A percentile compares a stretch with the other conserved stretches of the same genome.
Evolutionary conservation across 2,329 filamentous ascomycete genomes (phyloP).

Genomic region (Pseudohalonectria lignicola): DNA sequence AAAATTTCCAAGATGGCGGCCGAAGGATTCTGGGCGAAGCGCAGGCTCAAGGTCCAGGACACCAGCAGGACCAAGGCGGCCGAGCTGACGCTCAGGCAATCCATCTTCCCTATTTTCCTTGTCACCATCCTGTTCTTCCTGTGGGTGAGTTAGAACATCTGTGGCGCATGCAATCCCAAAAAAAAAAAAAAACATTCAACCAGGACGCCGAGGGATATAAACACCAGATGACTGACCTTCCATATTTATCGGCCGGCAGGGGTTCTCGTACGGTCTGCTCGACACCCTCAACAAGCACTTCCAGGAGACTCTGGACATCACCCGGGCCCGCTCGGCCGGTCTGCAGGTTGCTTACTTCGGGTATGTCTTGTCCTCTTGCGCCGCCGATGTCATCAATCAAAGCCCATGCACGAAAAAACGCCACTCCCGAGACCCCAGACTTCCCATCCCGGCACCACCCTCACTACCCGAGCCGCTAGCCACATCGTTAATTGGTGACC

Average conservation of each 20-base stretch:
- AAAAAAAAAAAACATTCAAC: neutral
- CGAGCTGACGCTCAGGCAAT: constrained; percentile 54
- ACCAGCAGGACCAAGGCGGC: constrained; percentile 28
- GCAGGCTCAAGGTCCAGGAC: constrained; percentile 32
- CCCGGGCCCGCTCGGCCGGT: constrained; percentile 45
- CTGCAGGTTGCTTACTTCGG: constrained; percentile 56
- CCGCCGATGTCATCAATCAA: too few relatives aligned
- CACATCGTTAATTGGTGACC: too few relatives aligned
- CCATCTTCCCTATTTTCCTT: constrained; percentile 53
- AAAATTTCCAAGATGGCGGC: constrained; percentile 30
- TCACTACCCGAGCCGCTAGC: too few relatives aligned
- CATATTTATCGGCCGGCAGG: too few relatives aligned
- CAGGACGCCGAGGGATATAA: neutral
- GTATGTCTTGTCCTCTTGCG: constrained; percentile 26
- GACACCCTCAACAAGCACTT: constrained; percentile 45
- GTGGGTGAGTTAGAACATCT: too few relatives aligned
- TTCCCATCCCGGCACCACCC: too few relatives aligned
- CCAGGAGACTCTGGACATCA: constrained; percentile 42
- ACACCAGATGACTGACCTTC: neutral
- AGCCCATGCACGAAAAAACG: too few relatives aligned
- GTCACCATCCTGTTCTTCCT: constrained; percentile 44
- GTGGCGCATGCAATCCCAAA: neutral
- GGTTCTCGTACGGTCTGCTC: constrained; percentile 45
- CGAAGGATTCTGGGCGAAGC: constrained; percentile 30
- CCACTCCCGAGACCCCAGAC: too few relatives aligned